These are phyloP conservation scores for Saururus chinensis DNA, from an alignment of 164 flowering plant genomes.

Conservation along the genomic window DNA sequence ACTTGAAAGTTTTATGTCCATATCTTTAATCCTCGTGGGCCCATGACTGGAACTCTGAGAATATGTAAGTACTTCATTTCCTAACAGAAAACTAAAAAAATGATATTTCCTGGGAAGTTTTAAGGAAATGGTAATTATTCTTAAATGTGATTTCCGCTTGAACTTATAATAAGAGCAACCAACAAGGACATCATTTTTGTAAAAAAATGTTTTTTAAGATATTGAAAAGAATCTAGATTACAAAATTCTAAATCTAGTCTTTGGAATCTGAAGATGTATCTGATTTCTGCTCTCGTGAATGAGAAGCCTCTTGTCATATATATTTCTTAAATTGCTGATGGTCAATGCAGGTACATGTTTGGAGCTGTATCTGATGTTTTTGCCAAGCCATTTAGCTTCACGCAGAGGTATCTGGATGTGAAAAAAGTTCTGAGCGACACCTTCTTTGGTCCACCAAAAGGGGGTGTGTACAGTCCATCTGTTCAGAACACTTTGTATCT, in stretches of 20 bases:
- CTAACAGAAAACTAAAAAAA: neutral
- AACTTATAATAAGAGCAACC: no score
- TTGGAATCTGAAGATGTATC: no score
- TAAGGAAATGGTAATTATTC: no score
- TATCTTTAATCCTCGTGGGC: neutral
- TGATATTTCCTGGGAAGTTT: neutral
- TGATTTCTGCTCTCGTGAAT: no score
- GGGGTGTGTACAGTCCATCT: conserved; percentile 91
- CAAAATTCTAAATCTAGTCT: no score
- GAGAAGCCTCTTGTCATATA: neutral
- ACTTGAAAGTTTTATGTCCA: neutral
- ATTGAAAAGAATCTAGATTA: no score
- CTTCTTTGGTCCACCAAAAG: conserved; percentile 75
- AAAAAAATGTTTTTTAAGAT: no score
- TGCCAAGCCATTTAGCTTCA: conserved; percentile 40
- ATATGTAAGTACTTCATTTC: neutral
- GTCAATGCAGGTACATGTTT: conserved; percentile 46
- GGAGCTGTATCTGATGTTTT: conserved; percentile 41
- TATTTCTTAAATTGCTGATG: neutral
- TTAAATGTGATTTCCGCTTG: no score
- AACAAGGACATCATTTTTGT: no score
- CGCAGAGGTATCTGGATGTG: conserved; percentile 49
- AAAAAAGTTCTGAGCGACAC: conserved; percentile 55
- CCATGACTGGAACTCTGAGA: neutral
- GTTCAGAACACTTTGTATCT: conserved; percentile 83